A percentile compares a stretch with the other conserved stretches of the same genome.
Conservation (phyloP, 2,329 filamentous ascomycete genomes). For the Penicillium sclerotigenum region DNA sequence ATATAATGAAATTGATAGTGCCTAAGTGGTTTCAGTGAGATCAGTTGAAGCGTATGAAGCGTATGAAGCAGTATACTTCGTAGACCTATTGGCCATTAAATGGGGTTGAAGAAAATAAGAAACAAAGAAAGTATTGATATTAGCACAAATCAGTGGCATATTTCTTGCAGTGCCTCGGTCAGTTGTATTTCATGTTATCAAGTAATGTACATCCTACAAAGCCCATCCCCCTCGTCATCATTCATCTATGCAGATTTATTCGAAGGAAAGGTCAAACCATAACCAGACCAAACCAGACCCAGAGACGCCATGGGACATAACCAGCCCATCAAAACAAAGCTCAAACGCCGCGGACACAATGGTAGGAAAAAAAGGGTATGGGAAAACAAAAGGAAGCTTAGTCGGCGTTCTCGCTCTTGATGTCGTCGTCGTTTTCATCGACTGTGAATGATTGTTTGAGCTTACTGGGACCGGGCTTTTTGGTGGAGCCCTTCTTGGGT, state of each 20-base stretch:
- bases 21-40: background rate
- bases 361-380: slow-evolving; percentile 15
- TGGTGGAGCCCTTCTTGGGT: slow-evolving; percentile 37
- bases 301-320: slow-evolving; percentile 20
- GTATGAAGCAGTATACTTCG: background rate
- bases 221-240: slow-evolving; percentile 19
- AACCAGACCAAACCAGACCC: slow-evolving; percentile 16
- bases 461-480: slow-evolving; percentile 42
- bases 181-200: slow-evolving; percentile 19
- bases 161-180: slow-evolving; percentile 3
- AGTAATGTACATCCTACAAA: slow-evolving; percentile 28
- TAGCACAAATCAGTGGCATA: slow-evolving; percentile 1
- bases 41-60: no score
- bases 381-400: slow-evolving; percentile 16
- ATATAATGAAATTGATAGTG: no score
- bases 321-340: slow-evolving; percentile 8
- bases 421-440: slow-evolving; percentile 32
- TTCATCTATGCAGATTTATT: slow-evolving; percentile 29
- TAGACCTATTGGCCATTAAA: no score
- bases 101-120: background rate
- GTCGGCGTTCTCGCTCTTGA: slow-evolving; percentile 38
- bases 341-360: slow-evolving; percentile 15
- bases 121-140: background rate
- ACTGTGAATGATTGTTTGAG: slow-evolving; percentile 43
- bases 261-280: slow-evolving; percentile 5